These are phyloP conservation scores for Phytophthora pinifolia DNA, from an alignment of 352 stramenopile genomes.

Conservation along the genomic window DNA sequence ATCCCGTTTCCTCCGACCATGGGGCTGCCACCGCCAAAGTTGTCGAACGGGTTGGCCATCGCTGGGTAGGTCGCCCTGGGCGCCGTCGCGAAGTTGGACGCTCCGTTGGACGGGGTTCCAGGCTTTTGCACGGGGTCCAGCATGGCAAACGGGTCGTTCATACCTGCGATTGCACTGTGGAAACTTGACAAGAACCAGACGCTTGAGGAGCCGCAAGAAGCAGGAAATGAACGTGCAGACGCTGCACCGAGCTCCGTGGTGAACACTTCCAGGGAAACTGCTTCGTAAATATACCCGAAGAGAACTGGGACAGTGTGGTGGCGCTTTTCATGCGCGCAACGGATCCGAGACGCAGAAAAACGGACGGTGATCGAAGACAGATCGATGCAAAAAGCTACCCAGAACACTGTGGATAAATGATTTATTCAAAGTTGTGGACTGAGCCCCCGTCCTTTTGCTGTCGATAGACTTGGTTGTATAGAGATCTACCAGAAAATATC, in stretches of 20 bases:
- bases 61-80: conserved; percentile 14
- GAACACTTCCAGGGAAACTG: conserved; percentile 9
- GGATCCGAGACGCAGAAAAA: conserved; percentile 26
- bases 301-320: conserved; percentile 12
- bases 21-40: conserved; percentile 18
- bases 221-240: conserved; percentile 18
- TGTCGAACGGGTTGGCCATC: conserved; percentile 45
- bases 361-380: conserved; percentile 14
- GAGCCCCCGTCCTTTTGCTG: too few relatives aligned
- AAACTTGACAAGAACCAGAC: conserved; percentile 12
- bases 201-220: conserved; percentile 21
- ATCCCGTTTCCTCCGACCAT: conserved; percentile 15
- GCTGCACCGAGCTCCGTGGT: conserved; percentile 6
- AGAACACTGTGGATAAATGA: conserved; percentile 11
- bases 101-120: conserved; percentile 13
- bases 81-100: conserved; percentile 19
- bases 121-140: conserved; percentile 52
- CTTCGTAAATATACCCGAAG: conserved; percentile 25
- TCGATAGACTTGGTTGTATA: too few relatives aligned
- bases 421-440: conserved; percentile 9
- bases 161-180: conserved; percentile 15
- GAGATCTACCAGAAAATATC: conserved; percentile 36
- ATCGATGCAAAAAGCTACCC: too few relatives aligned
- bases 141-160: conserved; percentile 73
- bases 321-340: conserved; percentile 12